Evolutionary conservation across 371 early-diverging fungal genomes (phyloP), one percentile per base, ranked within the genome.

Genomic region (Dichotomocladium elegans): DNA sequence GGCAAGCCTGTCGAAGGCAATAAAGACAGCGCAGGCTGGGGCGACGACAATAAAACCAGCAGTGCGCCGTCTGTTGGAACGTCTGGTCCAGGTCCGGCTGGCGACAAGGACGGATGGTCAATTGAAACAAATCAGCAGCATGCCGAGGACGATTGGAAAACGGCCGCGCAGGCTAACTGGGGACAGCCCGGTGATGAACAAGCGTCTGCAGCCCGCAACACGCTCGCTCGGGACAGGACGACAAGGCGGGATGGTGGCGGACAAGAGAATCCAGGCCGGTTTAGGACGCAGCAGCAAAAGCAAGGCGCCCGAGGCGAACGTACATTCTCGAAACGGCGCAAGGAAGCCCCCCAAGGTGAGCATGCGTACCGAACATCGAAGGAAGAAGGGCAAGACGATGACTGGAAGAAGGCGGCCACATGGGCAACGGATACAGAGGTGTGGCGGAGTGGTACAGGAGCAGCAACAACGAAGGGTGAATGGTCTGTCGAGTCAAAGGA

Each of bases 381-480:
- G n/a, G n/a, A n/a, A n/a, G n/a, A n/a, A n/a, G n/a, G n/a, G n/a
- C n/a, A n/a, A n/a, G n/a, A n/a, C n/a, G n/a, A n/a, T n/a, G n/a
- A 33, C 33, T 33, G 33, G 33, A 33, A 33, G n/a, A 33, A 33
- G 33, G n/a, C 33, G n/a, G 33, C 33, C 10, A 10, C 33, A 10
- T 33, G 33, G 33, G n/a, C 33, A 9, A 33, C 33, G n/a, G n/a
- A 33, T 9, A 33, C 33, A 9, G 33, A 33, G n/a, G 33, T n/a
- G n/a, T 9, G 10, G 10, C 8, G n/a, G n/a, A 33, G 15, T 24
- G 27, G 29, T 17, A 11, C 28, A 9, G 7, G 29, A 19, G 56
- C 56, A 37, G 44, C 57, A 6, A 34, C 12, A 7, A 27, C 45
- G 29, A 51, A 47, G 51, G 41, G 43, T 8, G 28, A 44, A 34